Base-by-base conservation (phyloP, 176 grass and related monocot genomes). In the Ampelocalamus luodianensis region DNA sequence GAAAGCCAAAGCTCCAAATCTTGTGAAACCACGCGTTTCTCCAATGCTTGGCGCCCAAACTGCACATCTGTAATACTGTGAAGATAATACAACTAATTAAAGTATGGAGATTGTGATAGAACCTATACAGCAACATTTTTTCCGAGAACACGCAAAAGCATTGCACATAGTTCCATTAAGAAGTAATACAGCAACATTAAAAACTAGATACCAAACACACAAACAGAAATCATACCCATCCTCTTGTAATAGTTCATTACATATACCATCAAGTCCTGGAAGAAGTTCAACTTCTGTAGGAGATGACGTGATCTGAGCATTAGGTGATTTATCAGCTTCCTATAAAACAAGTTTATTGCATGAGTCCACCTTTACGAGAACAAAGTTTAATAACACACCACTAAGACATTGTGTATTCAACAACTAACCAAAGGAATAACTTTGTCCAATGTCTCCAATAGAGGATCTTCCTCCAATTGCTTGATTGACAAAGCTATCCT, bases 1-100 rank as follows among this genome's bases (percentile, higher is more conserved):
- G 96, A 98, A 83, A 98, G 89, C 96, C 96, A 98, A 81, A 98
- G 93, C 74, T 98, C 89, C 70, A 98, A 83, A 79, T 98, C 96
- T 87, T 98, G 96, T 55, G 96, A 98, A 64, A 98, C 96, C 51
- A 93, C 96, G 53, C 96, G 96, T 83, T 98, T 98, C 65, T 98
- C 96, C 56, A 89, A 81, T 17, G 89, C 96, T 79, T 93, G 93
- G 9, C 91, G 91, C 49, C 96, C 93, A 54, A 98, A 89, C 64
- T 86, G 73, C 65, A 98, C 88, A 43, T 93, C 96, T 24, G 85
- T 90, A 92, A 98, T 93, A 45, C 96, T 98, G 89, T 62, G 24
- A 53, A 73, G 43, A 91, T 50, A 89, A 78, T 76, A 55, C 10
- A 29, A 68, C 69, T 61, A 20, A 73, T 73, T 68, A 26, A 36